Conservation (phyloP, 2,329 filamentous ascomycete species). For the Penicillium rolfsii region DNA sequence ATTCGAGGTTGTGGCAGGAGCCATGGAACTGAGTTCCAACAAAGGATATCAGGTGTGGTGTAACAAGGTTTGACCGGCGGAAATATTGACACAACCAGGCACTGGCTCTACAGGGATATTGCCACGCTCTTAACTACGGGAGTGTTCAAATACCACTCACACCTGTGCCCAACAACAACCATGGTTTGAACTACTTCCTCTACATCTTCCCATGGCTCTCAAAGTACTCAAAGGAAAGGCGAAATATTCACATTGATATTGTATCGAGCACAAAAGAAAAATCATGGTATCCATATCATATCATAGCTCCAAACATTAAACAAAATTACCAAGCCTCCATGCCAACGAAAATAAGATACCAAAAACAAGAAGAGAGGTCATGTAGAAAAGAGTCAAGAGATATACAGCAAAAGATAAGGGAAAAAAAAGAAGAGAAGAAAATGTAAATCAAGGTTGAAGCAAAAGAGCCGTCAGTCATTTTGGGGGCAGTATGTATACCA, state of each 20-base stretch:
- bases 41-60: not conserved
- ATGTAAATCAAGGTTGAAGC: not conserved
- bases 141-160: not conserved
- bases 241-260: slow-evolving; percentile 5
- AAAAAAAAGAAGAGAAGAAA: not conserved
- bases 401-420: slow-evolving; percentile 14
- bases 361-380: slow-evolving; percentile 6
- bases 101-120: not conserved
- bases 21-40: not conserved
- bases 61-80: slow-evolving; percentile 4
- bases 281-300: slow-evolving; percentile 36
- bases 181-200: not conserved
- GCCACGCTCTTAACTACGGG: not conserved
- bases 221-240: not conserved
- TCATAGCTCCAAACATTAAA: slow-evolving; percentile 31
- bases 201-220: not conserved
- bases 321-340: slow-evolving; percentile 16
- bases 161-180: not conserved
- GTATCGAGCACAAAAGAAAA: slow-evolving; percentile 6
- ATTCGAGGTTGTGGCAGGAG: not conserved
- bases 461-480: slow-evolving; percentile 10
- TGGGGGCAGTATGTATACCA: slow-evolving; percentile 16
- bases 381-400: slow-evolving; percentile 5
- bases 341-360: slow-evolving; percentile 11
- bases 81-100: slow-evolving; percentile 15